Base-by-base conservation (phyloP, 352 stramenopile species). In the Phytopythium chamaehyphon region DNA sequence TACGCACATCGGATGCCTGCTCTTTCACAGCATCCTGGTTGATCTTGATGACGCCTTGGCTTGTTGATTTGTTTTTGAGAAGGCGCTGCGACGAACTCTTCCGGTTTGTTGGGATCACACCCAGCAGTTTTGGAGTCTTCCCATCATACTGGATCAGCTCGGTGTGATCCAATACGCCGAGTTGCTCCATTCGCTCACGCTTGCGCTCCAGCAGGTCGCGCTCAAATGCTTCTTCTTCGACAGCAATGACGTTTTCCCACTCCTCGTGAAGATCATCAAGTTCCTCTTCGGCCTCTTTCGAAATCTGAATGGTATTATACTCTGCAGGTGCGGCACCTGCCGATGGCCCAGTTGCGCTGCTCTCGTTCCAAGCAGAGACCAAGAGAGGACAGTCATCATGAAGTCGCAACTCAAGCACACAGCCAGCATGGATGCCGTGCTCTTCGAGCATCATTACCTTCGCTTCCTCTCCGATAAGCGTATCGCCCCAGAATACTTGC, bases 281-380 rank as follows among this genome's bases (percentile, higher is more conserved):
- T 5, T 92, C 78, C 69, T 92, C 81, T 44, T 84, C 70, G 7
- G 81, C 81, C 44, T 92, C 81, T 55, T 92, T 92, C 7, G 78
- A 90, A 49, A 92, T 92, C 48, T 90, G 76, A 5, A 92, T 61
- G 3, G 81, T 92, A 43, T 87, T 89, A 59, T 92, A 92, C 64
- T 89, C 81, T 50, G 39, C 53, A 2, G 37, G 33, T 14, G 50
- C 22, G 3, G 31, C n/a, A 31, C 23, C 18, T 23, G 44, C 18
- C 3, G 18, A 21, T 2, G 40, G 40, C 22, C 57, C 57, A 19
- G 53, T 48, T 14, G 76, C 76, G 18, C 58, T 74, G 36, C 76
- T 75, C 14, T 70, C 75, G 33, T 75, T 76, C 78, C 78, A 92
- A 2, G 74, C 76, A 21, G 69, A 80, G n/a, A 89, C 62, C 33